phyloP scores from a whole-genome alignment of 169 alveolate species.

The Babesia ovis region DNA sequence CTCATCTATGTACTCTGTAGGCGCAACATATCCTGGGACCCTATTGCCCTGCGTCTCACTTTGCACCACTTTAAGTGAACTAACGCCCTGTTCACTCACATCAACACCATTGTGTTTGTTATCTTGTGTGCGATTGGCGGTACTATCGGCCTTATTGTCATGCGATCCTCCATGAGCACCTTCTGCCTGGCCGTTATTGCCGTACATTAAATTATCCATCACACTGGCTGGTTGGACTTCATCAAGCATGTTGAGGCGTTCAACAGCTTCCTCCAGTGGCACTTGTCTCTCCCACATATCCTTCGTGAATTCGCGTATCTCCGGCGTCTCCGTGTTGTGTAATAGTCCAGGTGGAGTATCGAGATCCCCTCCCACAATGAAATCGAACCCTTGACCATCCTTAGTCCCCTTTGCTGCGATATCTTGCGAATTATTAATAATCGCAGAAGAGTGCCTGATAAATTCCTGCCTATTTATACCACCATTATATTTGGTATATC shows the following conservation, averaged over 20 bases:
- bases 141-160: background rate
- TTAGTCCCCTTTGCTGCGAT: slow-evolving; percentile 12
- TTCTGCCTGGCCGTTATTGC: background rate
- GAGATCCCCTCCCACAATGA: slow-evolving; percentile 57
- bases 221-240: slow-evolving; percentile 26
- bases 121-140: background rate
- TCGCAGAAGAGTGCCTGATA: no score
- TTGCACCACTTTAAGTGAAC: background rate
- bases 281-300: slow-evolving; percentile 46
- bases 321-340: slow-evolving; percentile 38
- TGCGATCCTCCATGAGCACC: background rate
- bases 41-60: background rate
- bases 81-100: background rate
- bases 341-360: slow-evolving; percentile 53
- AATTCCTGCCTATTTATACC: no score
- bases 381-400: background rate
- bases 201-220: slow-evolving; percentile 50
- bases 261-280: slow-evolving; percentile 37
- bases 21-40: slow-evolving; percentile 12
- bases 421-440: no score
- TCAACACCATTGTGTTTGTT: background rate
- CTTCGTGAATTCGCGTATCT: slow-evolving; percentile 34
- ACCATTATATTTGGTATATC: no score
- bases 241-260: slow-evolving; percentile 13
- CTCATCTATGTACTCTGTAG: slow-evolving; percentile 31